A percentile compares a stretch with the other conserved stretches of the same genome.
phyloP scores from a whole-genome alignment of 148 eudicot genomes.

The Cornus florida region DNA sequence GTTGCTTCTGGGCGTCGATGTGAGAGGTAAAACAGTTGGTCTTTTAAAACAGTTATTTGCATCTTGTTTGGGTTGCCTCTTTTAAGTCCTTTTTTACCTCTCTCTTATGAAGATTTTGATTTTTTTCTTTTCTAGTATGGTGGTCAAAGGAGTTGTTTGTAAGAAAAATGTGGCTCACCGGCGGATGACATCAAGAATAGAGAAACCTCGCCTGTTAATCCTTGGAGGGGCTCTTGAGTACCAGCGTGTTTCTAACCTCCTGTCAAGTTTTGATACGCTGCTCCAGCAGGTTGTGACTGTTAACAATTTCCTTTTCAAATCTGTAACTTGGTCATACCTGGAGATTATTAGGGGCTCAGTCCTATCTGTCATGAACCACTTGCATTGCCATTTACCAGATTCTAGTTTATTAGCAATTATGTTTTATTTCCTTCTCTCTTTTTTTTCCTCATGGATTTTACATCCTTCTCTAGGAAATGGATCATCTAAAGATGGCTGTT shows the following conservation, averaged over 20 bases:
- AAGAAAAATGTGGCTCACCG: slow-evolving; percentile 98
- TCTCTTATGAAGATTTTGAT: background rate
- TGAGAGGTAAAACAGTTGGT: slow-evolving; percentile 61
- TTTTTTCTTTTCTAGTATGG: slow-evolving; percentile 42
- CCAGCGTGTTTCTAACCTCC: slow-evolving; percentile 81
- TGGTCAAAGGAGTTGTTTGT: slow-evolving; percentile 90
- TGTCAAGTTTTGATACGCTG: slow-evolving; percentile 92
- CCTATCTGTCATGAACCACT: background rate
- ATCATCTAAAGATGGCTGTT: slow-evolving; percentile 98
- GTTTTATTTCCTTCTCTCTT: background rate
- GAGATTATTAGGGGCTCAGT: slow-evolving; percentile 8
- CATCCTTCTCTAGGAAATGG: slow-evolving; percentile 72
- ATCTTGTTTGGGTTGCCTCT: background rate
- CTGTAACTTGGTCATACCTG: slow-evolving; percentile 13
- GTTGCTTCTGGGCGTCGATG: slow-evolving; percentile 75
- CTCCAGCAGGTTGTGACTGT: slow-evolving; percentile 73
- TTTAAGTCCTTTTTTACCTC: background rate
- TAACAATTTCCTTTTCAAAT: slow-evolving; percentile 4
- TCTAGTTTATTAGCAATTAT: slow-evolving; percentile 2
- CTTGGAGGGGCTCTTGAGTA: slow-evolving; percentile 98
- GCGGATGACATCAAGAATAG: slow-evolving; percentile 81
- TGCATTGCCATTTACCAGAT: background rate
- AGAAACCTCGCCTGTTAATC: slow-evolving; percentile 78
- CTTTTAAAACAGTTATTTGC: background rate
- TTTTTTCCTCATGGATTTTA: slow-evolving; percentile 17